phyloP scores from a whole-genome alignment of 73 alveolate genomes.

The Paramecium sonneborni region DNA sequence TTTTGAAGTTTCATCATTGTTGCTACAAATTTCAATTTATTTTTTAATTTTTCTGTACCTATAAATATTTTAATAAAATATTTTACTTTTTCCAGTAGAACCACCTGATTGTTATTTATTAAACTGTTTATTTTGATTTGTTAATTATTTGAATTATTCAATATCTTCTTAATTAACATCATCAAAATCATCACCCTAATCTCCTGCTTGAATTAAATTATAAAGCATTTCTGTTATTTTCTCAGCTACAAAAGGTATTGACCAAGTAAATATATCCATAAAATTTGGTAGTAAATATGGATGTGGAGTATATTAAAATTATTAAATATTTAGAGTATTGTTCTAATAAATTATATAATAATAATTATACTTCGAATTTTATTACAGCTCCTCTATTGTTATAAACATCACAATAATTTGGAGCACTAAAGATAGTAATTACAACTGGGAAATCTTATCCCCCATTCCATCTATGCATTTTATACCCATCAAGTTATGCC shows the following conservation, averaged over 20 bases:
- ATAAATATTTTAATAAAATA: constrained; percentile 5
- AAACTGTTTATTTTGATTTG: constrained; percentile 1
- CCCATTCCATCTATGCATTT: constrained; percentile 96
- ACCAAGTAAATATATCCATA: constrained; percentile 92
- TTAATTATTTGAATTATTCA: constrained; percentile 59
- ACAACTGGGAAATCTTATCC: constrained; percentile 91
- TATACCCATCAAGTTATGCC: constrained; percentile 94
- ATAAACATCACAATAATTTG: constrained; percentile 96
- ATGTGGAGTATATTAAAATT: constrained; percentile 90
- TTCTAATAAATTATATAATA: background rate
- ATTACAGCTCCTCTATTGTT: constrained; percentile 94
- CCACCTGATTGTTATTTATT: background rate
- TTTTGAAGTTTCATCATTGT: constrained; percentile 71
- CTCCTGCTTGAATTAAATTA: constrained; percentile 63
- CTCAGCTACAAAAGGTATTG: constrained; percentile 91
- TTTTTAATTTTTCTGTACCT: constrained; percentile 44
- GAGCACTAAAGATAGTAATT: constrained; percentile 93
- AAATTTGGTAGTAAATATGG: constrained; percentile 93
- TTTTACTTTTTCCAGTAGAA: constrained; percentile 21
- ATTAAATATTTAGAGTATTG: constrained; percentile 89
- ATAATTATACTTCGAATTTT: constrained; percentile 73
- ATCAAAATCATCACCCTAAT: constrained; percentile 58
- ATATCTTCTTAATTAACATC: constrained; percentile 61
- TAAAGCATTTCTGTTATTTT: constrained; percentile 87
- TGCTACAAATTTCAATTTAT: constrained; percentile 58